Percentiles rank a stretch among this genome's conserved stretches.
phyloP scores from a whole-genome alignment of 805 yeast species.

The Saturnispora mendoncae region DNA sequence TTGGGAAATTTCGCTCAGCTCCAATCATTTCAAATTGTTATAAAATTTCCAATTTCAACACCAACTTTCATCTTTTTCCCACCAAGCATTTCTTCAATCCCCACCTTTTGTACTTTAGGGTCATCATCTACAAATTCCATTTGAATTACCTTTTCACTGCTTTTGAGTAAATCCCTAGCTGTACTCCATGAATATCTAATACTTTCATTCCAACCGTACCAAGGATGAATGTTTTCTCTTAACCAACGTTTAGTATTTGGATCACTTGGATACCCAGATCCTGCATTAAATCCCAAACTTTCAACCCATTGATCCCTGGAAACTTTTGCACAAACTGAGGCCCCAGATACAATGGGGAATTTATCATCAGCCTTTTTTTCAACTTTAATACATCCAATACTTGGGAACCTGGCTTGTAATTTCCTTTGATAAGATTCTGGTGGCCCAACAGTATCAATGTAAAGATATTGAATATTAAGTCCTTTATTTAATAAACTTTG shows the following conservation, averaged over 20 bases:
- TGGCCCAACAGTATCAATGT: slow-evolving; percentile 96
- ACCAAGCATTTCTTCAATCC: neutral
- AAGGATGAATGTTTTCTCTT: slow-evolving; percentile 46
- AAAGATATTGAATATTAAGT: slow-evolving; percentile 48
- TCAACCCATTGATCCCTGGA: slow-evolving; percentile 56
- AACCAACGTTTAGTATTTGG: slow-evolving; percentile 82
- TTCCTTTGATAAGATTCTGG: slow-evolving; percentile 78
- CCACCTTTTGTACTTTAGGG: neutral
- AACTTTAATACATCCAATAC: slow-evolving; percentile 51
- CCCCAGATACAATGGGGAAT: slow-evolving; percentile 88
- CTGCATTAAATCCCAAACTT: slow-evolving; percentile 35
- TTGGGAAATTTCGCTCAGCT: neutral
- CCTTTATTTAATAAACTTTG: slow-evolving; percentile 44
- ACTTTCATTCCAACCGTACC: slow-evolving; percentile 78
- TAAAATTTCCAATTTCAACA: slow-evolving; percentile 4
- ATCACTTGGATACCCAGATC: slow-evolving; percentile 94
- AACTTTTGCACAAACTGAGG: slow-evolving; percentile 93
- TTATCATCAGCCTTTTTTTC: slow-evolving; percentile 92
- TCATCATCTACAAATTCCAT: slow-evolving; percentile 56
- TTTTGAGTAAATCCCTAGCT: slow-evolving; percentile 59
- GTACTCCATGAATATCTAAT: slow-evolving; percentile 94
- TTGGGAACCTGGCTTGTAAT: slow-evolving; percentile 60
- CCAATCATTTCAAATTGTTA: too few species aligned
- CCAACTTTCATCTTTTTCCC: neutral
- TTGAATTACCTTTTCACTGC: slow-evolving; percentile 36